phyloP scores from a whole-genome alignment of 768 basidiomycete species.

The Pisolithus marmoratus region DNA sequence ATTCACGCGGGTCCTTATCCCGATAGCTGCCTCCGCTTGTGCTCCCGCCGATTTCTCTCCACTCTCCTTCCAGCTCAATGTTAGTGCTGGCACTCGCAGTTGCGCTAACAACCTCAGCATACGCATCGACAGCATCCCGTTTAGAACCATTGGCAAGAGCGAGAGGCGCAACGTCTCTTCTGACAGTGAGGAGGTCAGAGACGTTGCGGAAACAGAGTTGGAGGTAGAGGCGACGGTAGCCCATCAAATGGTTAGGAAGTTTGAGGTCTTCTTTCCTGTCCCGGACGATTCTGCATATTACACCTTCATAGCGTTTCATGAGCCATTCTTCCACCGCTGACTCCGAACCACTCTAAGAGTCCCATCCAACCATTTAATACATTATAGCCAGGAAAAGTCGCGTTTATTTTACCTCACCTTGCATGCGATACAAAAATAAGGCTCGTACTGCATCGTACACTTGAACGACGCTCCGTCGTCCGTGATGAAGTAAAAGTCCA shows the following conservation, averaged over 20 bases:
- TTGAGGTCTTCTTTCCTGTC: conserved; percentile 91
- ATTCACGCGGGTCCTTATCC: conserved; percentile 83
- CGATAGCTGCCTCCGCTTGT: conserved; percentile 34
- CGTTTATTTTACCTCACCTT: conserved; percentile 53
- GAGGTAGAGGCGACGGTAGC: conserved; percentile 85
- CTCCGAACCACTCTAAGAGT: conserved; percentile 70
- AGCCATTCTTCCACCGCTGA: conserved; percentile 93
- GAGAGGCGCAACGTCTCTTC: conserved; percentile 85
- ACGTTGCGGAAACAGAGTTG: conserved; percentile 90
- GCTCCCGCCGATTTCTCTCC: conserved; percentile 41
- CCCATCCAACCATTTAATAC: conserved; percentile 3
- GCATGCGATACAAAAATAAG: conserved; percentile 91
- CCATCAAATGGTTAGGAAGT: conserved; percentile 93
- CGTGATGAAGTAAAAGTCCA: conserved; percentile 96
- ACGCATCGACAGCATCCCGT: conserved; percentile 92
- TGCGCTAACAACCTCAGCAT: conserved; percentile 89
- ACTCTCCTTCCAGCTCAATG: conserved; percentile 65
- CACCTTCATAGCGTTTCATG: conserved; percentile 86
- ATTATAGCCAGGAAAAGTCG: background rate
- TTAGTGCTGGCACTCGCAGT: conserved; percentile 63
- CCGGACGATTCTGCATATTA: conserved; percentile 71
- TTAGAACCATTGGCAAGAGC: conserved; percentile 89
- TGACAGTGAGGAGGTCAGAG: conserved; percentile 82
- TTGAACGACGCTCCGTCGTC: conserved; percentile 98
- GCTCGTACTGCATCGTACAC: conserved; percentile 86